phyloP scores from a whole-genome alignment of 208 protist genomes.

The Angomonas deanei region DNA sequence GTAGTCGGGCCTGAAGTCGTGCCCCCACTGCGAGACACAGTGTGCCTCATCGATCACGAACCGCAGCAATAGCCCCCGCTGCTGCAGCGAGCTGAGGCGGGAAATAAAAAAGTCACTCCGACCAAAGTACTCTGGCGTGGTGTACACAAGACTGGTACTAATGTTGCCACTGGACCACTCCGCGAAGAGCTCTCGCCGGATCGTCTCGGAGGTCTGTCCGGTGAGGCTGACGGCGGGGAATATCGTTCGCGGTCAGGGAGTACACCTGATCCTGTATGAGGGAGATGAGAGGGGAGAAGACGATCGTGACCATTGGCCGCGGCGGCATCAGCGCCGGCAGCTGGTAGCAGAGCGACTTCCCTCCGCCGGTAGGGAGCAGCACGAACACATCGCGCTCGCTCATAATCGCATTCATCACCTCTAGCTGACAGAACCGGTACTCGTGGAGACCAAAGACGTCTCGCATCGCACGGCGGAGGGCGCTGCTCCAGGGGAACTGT shows the following conservation, averaged over 20 bases:
- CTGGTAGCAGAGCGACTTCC: slow-evolving; percentile 96
- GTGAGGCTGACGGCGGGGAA: slow-evolving; percentile 74
- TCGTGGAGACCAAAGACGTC: slow-evolving; percentile 87
- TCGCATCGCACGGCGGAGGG: slow-evolving; percentile 82
- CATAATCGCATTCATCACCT: slow-evolving; percentile 94
- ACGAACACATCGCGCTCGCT: slow-evolving; percentile 91
- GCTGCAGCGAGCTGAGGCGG: slow-evolving; percentile 37
- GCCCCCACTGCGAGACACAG: slow-evolving; percentile 96
- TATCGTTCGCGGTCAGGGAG: slow-evolving; percentile 73
- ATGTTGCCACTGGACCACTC: slow-evolving; percentile 57
- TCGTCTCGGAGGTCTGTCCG: slow-evolving; percentile 58
- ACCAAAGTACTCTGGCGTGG: slow-evolving; percentile 88
- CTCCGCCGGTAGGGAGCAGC: slow-evolving; percentile 91
- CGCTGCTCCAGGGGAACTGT: slow-evolving; percentile 70
- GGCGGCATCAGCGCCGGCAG: slow-evolving; percentile 88
- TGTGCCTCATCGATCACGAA: slow-evolving; percentile 95
- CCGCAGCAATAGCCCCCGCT: slow-evolving; percentile 50
- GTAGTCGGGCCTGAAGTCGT: slow-evolving; percentile 94
- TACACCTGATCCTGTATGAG: slow-evolving; percentile 97
- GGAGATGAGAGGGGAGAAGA: slow-evolving; percentile 96
- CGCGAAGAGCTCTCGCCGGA: slow-evolving; percentile 52
- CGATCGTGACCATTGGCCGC: slow-evolving; percentile 79
- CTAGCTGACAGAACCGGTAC: slow-evolving; percentile 90
- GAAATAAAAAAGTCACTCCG: slow-evolving; percentile 70
- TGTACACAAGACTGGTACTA: slow-evolving; percentile 72